Conservation (phyloP, 2,329 filamentous ascomycete species). For the Aspergillaceae sp. region DNA sequence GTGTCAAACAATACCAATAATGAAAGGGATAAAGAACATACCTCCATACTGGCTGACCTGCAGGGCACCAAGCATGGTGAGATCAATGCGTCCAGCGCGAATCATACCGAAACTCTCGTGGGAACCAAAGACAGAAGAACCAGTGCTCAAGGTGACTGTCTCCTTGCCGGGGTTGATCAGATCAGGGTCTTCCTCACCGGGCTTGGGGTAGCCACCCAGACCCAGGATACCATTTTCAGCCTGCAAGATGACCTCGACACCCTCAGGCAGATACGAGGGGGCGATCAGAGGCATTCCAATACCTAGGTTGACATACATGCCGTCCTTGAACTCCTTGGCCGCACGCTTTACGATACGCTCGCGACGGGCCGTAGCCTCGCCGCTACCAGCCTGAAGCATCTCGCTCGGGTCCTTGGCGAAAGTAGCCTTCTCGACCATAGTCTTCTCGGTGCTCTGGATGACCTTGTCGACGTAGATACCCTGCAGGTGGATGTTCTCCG, state of each 20-base stretch:
- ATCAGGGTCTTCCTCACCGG: conserved; percentile 63
- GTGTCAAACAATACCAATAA: not conserved
- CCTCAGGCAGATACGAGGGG: conserved; percentile 61
- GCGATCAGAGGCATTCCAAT: conserved; percentile 80
- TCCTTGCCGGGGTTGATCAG: conserved; percentile 85
- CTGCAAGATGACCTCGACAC: conserved; percentile 70
- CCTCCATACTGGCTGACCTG: conserved; percentile 66
- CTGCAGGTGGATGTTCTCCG: conserved; percentile 67
- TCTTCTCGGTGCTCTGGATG: conserved; percentile 61
- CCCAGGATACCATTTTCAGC: conserved; percentile 81
- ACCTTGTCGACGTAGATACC: conserved; percentile 82
- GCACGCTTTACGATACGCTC: conserved; percentile 73
- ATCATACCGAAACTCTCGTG: conserved; percentile 85
- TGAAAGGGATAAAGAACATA: conserved; percentile 7
- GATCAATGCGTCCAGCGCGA: conserved; percentile 70
- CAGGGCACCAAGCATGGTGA: conserved; percentile 74
- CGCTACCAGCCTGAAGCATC: conserved; percentile 40
- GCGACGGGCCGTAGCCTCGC: conserved; percentile 44
- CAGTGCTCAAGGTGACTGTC: conserved; percentile 68
- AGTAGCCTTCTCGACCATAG: conserved; percentile 71
- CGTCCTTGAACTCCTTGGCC: conserved; percentile 73
- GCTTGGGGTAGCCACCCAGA: conserved; percentile 67
- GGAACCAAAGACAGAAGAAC: conserved; percentile 68
- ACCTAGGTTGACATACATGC: conserved; percentile 84
- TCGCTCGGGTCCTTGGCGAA: conserved; percentile 58